A percentile compares a stretch with the other conserved stretches of the same genome.
Evolutionary conservation across 331 rosid species (phyloP).

Genomic region (Malus hybrid): DNA sequence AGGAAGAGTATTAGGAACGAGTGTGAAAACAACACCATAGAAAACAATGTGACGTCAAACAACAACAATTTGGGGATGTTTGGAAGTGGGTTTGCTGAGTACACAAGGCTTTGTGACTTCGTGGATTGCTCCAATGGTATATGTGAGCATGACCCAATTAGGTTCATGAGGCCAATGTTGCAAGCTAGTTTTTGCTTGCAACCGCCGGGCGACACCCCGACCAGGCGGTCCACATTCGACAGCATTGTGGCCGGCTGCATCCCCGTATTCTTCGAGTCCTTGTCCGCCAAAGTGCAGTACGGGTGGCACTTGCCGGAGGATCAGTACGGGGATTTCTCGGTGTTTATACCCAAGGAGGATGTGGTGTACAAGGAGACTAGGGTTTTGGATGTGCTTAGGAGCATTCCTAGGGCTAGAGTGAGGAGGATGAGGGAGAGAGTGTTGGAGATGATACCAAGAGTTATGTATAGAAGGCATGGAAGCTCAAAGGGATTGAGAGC

Average conservation of each 20-base stretch:
- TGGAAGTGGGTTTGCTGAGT: constrained; percentile 6
- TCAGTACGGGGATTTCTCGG: constrained; percentile 44
- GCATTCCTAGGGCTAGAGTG: constrained; percentile 34
- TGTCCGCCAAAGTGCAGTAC: constrained; percentile 56
- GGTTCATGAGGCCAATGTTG: constrained; percentile 80
- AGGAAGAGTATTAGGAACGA: constrained; percentile 64
- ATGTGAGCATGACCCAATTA: constrained; percentile 80
- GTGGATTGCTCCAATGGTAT: constrained; percentile 93
- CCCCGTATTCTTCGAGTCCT: constrained; percentile 69
- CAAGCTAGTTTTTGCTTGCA: constrained; percentile 79
- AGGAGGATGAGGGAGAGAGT: constrained; percentile 39
- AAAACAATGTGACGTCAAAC: neutral
- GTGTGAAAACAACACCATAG: constrained; percentile 35
- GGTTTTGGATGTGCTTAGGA: constrained; percentile 58
- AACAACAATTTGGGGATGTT: neutral
- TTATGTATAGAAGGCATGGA: constrained; percentile 41
- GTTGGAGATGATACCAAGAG: constrained; percentile 35
- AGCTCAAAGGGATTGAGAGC: constrained; percentile 50
- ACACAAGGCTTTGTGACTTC: constrained; percentile 37
- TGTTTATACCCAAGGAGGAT: constrained; percentile 69
- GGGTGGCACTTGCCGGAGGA: constrained; percentile 67
- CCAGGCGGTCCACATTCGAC: constrained; percentile 68
- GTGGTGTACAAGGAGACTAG: constrained; percentile 67
- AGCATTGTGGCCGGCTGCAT: constrained; percentile 69
- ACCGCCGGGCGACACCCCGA: constrained; percentile 87